These are phyloP conservation scores for Leccinum obscurum DNA, from an alignment of 768 basidiomycete species.

Conservation along the genomic window DNA sequence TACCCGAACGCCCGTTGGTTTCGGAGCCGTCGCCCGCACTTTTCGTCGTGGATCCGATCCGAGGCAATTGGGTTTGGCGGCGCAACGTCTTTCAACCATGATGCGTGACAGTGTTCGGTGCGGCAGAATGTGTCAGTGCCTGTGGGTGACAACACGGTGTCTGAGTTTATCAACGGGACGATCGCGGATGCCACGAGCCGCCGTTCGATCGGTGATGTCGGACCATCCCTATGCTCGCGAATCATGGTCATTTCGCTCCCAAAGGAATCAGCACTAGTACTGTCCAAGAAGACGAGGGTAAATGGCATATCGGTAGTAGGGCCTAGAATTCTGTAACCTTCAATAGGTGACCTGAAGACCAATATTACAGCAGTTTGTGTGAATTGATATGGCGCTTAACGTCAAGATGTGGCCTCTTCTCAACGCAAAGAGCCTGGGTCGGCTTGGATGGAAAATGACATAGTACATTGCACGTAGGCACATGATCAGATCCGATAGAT, in stretches of 20 bases:
- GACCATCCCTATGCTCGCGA: no score
- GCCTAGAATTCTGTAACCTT: no score
- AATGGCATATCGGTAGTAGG: not conserved
- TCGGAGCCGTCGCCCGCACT: not conserved
- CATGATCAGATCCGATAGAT: no score
- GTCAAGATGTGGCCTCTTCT: no score
- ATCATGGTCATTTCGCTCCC: not conserved
- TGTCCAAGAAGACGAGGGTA: constrained; percentile 7
- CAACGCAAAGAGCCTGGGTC: no score
- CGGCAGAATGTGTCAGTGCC: constrained; percentile 4
- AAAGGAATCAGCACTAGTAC: not conserved
- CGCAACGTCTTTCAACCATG: not conserved
- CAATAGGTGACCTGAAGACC: no score
- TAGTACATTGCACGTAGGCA: no score
- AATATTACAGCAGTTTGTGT: no score
- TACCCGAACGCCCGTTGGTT: not conserved
- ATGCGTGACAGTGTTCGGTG: not conserved
- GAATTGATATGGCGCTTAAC: no score
- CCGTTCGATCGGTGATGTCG: no score
- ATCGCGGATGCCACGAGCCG: not conserved
- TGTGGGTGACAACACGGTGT: constrained; percentile 10
- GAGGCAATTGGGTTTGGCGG: not conserved
- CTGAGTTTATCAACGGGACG: constrained; percentile 3
- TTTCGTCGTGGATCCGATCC: not conserved
- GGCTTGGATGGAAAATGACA: no score